Base-by-base conservation (phyloP, 1,139 yeast genomes). In the Spencermartinsiella ligniputridi region DNA sequence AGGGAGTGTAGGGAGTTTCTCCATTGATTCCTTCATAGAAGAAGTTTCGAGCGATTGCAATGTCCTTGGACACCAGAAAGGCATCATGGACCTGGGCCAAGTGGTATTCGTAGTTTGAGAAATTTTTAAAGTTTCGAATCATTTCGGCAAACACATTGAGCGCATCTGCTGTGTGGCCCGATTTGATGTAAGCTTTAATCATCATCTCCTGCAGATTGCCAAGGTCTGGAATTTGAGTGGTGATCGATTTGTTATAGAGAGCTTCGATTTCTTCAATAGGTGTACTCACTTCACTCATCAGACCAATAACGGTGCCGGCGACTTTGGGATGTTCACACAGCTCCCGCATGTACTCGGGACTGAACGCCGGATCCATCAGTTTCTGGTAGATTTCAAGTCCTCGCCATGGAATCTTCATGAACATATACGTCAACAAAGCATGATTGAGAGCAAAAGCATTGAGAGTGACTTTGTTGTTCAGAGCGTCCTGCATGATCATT, bases 31-130 rank as follows among this genome's bases (percentile, higher is more conserved):
- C 90, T 59, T 83, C 83, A 52, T 79, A 79, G 60, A 83, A 88
- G 58, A 85, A 85, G 41, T 79, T 76, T 57, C 76, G 78, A 3
- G 96, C 87, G 40, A 87, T 79, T 27, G 72, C 72, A 42, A 83
- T 71, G 56, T 88, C 94, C 54, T 80, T 79, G 63, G 90, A 83
- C 52, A 79, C 81, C 58, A 89, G 82, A 58, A 89, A 88, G 2
- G 85, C 75, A 52, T 83, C 73, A 65, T 85, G 95, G 41, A 84
- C 80, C 63, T 83, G 85, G 39, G 76, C 71, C 59, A 78, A 63
- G 45, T 78, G 72, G 46, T 78, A 71, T 40, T 63, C 60, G 13
- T 40, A 25, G 15, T 34, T 13, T 12, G 45, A 33, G n/a, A 22
- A 24, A 56, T 64, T 58, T 58, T 50, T 46, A 39, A 52, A 65